Conservation (phyloP, 2,329 filamentous ascomycete species). For the Lasiodiplodia sp. region DNA sequence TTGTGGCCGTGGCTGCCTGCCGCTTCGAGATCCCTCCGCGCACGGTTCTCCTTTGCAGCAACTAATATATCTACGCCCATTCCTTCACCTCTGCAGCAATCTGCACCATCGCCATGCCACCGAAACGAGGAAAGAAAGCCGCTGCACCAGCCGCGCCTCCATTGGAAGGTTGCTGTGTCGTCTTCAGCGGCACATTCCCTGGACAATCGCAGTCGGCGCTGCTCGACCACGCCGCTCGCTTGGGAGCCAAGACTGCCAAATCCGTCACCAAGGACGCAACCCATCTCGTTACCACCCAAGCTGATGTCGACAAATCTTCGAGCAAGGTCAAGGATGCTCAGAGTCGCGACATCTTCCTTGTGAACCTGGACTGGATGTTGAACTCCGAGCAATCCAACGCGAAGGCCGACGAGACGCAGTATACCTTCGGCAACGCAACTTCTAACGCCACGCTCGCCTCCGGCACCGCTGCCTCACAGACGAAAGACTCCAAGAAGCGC, state of each 20-base stretch:
- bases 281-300: conserved; percentile 64
- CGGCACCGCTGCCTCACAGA: conserved; percentile 13
- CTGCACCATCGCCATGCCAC: not conserved
- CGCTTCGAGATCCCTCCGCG: not conserved
- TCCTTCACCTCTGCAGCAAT: conserved; percentile 3
- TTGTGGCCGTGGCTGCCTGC: conserved; percentile 2
- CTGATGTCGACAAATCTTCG: conserved; percentile 59
- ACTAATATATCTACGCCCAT: not conserved
- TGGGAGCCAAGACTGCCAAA: conserved; percentile 60
- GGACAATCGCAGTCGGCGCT: conserved; percentile 60
- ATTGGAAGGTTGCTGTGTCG: conserved; percentile 60
- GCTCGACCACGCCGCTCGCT: conserved; percentile 54
- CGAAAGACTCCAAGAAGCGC: conserved; percentile 40
- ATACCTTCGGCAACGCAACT: conserved; percentile 39
- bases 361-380: conserved; percentile 68
- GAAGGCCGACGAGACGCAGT: conserved; percentile 50
- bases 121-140: not conserved
- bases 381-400: conserved; percentile 58
- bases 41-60: not conserved
- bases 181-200: conserved; percentile 68
- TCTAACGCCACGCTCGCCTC: not conserved
- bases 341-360: conserved; percentile 60
- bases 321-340: conserved; percentile 61
- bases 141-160: conserved; percentile 40
- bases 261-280: conserved; percentile 60